A percentile compares a stretch with the other conserved stretches of the same genome.
These are phyloP conservation scores for Funneliformis geosporum DNA, from an alignment of 192 early-diverging fungal species.

Conservation along the genomic window DNA sequence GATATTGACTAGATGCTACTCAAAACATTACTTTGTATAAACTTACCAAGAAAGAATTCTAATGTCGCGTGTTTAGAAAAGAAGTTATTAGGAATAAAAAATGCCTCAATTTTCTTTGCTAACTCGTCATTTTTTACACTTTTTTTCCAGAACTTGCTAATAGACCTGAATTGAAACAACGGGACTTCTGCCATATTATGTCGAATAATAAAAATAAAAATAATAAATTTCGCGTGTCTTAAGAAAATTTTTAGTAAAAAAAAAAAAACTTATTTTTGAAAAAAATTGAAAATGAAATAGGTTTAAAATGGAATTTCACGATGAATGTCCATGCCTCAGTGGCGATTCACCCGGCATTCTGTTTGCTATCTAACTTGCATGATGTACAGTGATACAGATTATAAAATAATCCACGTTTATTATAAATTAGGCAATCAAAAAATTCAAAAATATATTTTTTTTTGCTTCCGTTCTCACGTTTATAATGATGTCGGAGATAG, in stretches of 20 bases:
- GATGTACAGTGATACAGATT: no score
- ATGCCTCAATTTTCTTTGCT: neutral
- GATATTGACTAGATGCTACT: no score
- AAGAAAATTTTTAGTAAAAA: neutral
- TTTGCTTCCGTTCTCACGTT: neutral
- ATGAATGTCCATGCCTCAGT: no score
- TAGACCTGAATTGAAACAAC: neutral
- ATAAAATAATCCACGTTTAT: no score
- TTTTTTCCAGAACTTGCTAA: neutral
- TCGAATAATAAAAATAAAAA: neutral
- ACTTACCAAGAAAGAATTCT: constrained; percentile 22
- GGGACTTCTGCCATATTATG: neutral
- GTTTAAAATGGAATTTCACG: no score
- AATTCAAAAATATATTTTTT: neutral
- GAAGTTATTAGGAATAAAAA: neutral
- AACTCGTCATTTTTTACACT: neutral
- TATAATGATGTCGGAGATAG: constrained; percentile 54
- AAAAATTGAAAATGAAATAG: no score
- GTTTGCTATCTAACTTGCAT: no score
- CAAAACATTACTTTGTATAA: neutral
- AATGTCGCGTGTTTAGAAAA: neutral
- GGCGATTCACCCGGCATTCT: no score
- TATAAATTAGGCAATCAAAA: neutral
- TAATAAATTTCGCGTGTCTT: neutral
- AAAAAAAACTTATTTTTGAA: no score